A percentile compares a stretch with the other conserved stretches of the same genome.
These are phyloP conservation scores for Lactarius psammicola DNA, from an alignment of 768 basidiomycete genomes.

Conservation along the genomic window DNA sequence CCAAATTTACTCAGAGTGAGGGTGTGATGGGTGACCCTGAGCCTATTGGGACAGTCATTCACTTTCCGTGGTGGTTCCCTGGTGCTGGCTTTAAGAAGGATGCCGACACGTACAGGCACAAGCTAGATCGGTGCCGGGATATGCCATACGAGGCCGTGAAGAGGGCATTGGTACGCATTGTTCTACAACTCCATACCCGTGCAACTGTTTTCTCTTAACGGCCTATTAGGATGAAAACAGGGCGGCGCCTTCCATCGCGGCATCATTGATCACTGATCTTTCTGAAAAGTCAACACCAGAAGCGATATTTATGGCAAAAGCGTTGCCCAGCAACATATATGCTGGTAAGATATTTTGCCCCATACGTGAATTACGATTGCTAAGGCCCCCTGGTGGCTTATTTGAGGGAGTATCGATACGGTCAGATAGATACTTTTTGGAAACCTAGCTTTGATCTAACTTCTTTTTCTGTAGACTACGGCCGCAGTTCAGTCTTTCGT, in stretches of 20 bases:
- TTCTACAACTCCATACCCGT: not conserved
- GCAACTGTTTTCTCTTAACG: not conserved
- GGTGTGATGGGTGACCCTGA: not conserved
- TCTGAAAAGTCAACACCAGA: slow-evolving; percentile 15
- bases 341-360: not conserved
- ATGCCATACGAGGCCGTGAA: slow-evolving; percentile 30
- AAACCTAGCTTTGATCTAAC: not conserved
- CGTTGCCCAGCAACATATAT: slow-evolving; percentile 16
- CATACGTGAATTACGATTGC: not conserved
- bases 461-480: slow-evolving; percentile 14
- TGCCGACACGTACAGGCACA: slow-evolving; percentile 25
- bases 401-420: slow-evolving; percentile 16
- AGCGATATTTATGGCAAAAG: slow-evolving; percentile 12
- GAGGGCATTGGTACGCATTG: slow-evolving; percentile 28
- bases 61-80: slow-evolving; percentile 35
- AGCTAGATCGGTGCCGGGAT: slow-evolving; percentile 28
- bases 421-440: slow-evolving; percentile 1
- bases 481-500: slow-evolving; percentile 32
- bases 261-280: slow-evolving; percentile 10
- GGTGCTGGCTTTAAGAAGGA: slow-evolving; percentile 32
- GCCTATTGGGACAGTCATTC: slow-evolving; percentile 25
- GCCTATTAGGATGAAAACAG: slow-evolving; percentile 7
- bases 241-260: slow-evolving; percentile 14
- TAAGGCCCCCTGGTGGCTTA: not conserved
- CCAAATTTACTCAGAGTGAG: not conserved